These are phyloP conservation scores for Coniophora puteana DNA, from an alignment of 1,284 basidiomycete genomes.

Conservation along the genomic window DNA sequence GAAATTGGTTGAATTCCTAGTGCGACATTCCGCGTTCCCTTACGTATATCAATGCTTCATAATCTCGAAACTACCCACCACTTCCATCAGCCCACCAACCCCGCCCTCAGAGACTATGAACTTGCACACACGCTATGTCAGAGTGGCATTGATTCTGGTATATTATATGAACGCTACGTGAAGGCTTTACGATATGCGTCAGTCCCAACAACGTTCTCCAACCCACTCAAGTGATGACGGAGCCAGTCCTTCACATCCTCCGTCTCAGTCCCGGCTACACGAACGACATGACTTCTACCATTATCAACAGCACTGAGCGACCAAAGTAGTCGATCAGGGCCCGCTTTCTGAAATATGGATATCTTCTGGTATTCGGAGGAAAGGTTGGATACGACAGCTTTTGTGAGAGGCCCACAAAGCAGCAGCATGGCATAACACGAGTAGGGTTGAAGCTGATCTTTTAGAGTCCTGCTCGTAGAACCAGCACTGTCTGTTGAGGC, in stretches of 20 bases:
- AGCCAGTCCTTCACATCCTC: slow-evolving; percentile 75
- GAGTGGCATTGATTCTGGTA: no score
- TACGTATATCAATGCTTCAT: no score
- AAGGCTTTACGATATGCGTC: slow-evolving; percentile 68
- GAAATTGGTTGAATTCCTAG: no score
- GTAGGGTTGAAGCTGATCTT: slow-evolving; percentile 67
- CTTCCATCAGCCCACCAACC: no score
- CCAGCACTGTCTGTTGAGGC: not conserved
- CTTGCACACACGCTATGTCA: no score
- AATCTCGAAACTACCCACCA: no score
- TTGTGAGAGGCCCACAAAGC: slow-evolving; percentile 62
- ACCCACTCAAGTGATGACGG: slow-evolving; percentile 38
- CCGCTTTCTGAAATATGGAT: slow-evolving; percentile 54
- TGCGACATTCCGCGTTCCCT: no score
- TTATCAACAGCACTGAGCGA: slow-evolving; percentile 57
- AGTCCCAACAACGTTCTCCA: slow-evolving; percentile 55
- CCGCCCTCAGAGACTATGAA: no score
- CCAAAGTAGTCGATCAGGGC: slow-evolving; percentile 70
- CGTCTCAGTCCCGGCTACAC: slow-evolving; percentile 70
- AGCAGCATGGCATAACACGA: slow-evolving; percentile 83
- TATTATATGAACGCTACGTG: no score
- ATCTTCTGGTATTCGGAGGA: slow-evolving; percentile 47
- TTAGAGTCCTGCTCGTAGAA: slow-evolving; percentile 44
- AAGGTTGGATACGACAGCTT: slow-evolving; percentile 43
- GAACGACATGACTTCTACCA: slow-evolving; percentile 51